Base-by-base conservation (phyloP, 495 filamentous ascomycete species). In the Rhypophila decipiens region DNA sequence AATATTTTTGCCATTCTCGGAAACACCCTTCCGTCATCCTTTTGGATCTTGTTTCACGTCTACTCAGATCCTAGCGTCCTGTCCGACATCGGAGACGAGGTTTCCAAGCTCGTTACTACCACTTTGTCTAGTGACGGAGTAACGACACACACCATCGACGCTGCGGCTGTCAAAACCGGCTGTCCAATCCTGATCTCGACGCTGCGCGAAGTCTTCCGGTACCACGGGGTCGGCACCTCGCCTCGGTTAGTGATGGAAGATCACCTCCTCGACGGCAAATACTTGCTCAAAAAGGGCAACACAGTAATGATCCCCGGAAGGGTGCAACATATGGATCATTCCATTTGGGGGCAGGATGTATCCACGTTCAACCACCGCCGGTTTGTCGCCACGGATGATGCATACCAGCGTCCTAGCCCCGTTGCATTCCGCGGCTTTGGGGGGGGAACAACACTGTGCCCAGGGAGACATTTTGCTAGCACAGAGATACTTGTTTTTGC, bases 391-490 rank as follows among this genome's bases (percentile, higher is more conserved):
- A 13, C 7, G 7, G 27, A 13, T 7, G 7, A 31, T 7, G 27
- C 7, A 31, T 7, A 13, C 7, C 27, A 7, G 27, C 27, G 13
- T 31, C 7, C 7, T 7, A 7, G 7, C 7, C 27, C 7, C 7
- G 7, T 13, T 7, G 63, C 58, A 2, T 69, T 63, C 52, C 49
- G 60, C 2, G 44, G 41, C 1, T 68, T 61, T 20, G 64, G 64
- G 4, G 58, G 58, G 13, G 56, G 53, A 0, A 39, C 53, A 5
- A 46, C 50, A 27, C 49, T 65, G 5, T 66, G 63, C 41, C 60
- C 63, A 9, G 62, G 58, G 5, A 51, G 63, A 4, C 52, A 58
- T 23, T 66, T 64, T 36, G 63, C 60, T 9, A 55, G 49, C 0
- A 51, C 46, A 3, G 59, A 65, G 40, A 56, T 61, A 12, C 10